These are phyloP conservation scores for Arctium minus DNA, from an alignment of 129 eudicot species.

Conservation along the genomic window DNA sequence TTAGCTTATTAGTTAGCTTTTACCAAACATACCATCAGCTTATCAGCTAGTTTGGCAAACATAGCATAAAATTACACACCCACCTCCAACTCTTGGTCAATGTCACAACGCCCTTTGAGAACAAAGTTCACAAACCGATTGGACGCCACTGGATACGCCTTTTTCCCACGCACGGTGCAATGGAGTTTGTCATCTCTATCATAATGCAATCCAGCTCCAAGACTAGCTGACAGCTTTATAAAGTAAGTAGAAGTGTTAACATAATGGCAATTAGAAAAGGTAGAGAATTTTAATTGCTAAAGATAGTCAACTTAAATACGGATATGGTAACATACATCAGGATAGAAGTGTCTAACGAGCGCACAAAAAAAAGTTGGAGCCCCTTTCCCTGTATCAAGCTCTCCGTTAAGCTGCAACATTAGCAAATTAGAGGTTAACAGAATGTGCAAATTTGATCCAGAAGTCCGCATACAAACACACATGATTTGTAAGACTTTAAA, in stretches of 20 bases:
- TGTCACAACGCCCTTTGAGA: constrained; percentile 60
- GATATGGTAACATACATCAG: constrained; percentile 46
- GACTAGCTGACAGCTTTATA: constrained; percentile 50
- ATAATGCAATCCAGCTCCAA: constrained; percentile 75
- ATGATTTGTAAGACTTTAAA: background rate
- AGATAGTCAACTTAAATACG: background rate
- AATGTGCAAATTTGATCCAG: background rate
- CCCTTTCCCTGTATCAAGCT: constrained; percentile 80
- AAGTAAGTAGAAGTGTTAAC: constrained; percentile 4
- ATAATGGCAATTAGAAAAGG: background rate
- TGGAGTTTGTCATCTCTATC: constrained; percentile 50
- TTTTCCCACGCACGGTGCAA: constrained; percentile 62
- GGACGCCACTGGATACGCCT: constrained; percentile 56
- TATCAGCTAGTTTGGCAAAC: background rate
- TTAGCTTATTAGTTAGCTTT: background rate
- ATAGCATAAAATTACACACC: constrained; percentile 7
- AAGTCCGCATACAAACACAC: background rate
- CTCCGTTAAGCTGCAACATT: constrained; percentile 66
- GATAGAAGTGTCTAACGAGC: constrained; percentile 59
- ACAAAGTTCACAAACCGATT: constrained; percentile 45
- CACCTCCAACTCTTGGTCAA: constrained; percentile 74
- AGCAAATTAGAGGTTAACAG: background rate
- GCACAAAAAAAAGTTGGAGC: constrained; percentile 60
- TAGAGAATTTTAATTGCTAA: background rate
- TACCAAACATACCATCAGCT: background rate